Base-by-base conservation (phyloP, 805 yeast species). In the Lipomyces japonicus region DNA sequence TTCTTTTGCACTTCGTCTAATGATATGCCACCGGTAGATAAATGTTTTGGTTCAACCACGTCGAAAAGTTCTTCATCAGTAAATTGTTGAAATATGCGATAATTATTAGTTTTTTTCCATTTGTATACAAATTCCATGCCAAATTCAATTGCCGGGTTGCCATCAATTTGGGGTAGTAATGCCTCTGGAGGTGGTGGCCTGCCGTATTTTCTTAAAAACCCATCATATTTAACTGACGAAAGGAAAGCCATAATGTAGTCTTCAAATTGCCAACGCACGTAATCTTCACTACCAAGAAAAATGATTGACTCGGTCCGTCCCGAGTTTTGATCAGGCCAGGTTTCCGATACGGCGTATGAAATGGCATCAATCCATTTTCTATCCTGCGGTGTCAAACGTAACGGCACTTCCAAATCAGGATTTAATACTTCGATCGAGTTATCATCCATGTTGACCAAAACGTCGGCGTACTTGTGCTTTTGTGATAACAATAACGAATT, bases 221-320 rank as follows among this genome's bases (percentile, higher is more conserved):
- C 79, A 57, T 77, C 77, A 60, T 82, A 85, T 65, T 95, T 84
- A 21, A 78, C 80, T 23, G 86, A 75, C 0, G 95, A 74, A 22
- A 91, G 65, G 55, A 93, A 65, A 9, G 95, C 87, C 51, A 84
- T 76, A 23, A 90, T 68, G 63, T 93, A 93, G 61, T 90, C 97
- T 63, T 93, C 98, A 67, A 91, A 90, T 61, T 82, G 88, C 68
- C 81, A 77, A 45, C 97, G 71, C 28, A 93, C 82, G 63, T 82
- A 87, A 67, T 93, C 98, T 61, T 93, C 97, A 58, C 86, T 81
- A 2, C 91, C 91, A 39, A 69, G 68, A 62, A 75, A 84, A 50
- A 77, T 76, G 44, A 77, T 59, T 59, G 75, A 66, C 55, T 68
- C 72, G 52, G 72, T 69, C 6, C 71, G 66, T 57, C 68, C 64